Percentiles rank a stretch among this genome's conserved stretches.
Evolutionary conservation across 2,329 filamentous ascomycete species (phyloP).

Genomic region (Daldinia sp.): DNA sequence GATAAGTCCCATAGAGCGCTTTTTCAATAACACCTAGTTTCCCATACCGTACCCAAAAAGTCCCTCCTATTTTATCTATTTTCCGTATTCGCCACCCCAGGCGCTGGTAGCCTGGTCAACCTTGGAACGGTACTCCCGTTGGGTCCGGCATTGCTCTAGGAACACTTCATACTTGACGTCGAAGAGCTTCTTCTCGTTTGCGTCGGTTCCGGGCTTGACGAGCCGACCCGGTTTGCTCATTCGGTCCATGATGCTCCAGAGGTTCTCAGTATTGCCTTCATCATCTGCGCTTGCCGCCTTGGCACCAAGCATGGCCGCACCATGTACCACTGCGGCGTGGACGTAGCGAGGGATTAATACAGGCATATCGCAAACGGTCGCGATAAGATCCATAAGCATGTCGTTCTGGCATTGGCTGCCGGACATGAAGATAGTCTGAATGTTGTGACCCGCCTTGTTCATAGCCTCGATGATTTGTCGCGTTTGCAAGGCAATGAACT

Average conservation of each 20-base stretch:
- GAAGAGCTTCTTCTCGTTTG: conserved; percentile 79
- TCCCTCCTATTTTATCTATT: conserved; percentile 18
- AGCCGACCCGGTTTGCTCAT: conserved; percentile 94
- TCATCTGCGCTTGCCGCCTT: conserved; percentile 89
- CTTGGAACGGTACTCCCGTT: conserved; percentile 81
- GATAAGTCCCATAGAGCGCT: neutral
- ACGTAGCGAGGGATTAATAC: conserved; percentile 94
- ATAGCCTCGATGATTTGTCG: conserved; percentile 94
- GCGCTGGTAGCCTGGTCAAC: conserved; percentile 70
- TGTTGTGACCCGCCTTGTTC: conserved; percentile 87
- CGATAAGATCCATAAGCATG: conserved; percentile 89
- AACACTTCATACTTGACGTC: conserved; percentile 96
- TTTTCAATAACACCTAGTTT: neutral
- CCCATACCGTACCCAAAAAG: neutral
- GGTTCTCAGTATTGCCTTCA: conserved; percentile 79
- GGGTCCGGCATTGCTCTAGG: conserved; percentile 86
- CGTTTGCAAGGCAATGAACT: conserved; percentile 97
- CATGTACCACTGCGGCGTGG: conserved; percentile 93
- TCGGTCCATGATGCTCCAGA: conserved; percentile 97
- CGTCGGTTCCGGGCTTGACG: conserved; percentile 76
- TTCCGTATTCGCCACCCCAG: conserved; percentile 43
- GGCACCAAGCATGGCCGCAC: conserved; percentile 97
- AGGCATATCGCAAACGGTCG: conserved; percentile 89
- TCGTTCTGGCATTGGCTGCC: conserved; percentile 97
- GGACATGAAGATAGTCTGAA: conserved; percentile 97